Evolutionary conservation across 2,329 filamentous ascomycete genomes (phyloP).

Genomic region (Dactylonectria estremocensis): DNA sequence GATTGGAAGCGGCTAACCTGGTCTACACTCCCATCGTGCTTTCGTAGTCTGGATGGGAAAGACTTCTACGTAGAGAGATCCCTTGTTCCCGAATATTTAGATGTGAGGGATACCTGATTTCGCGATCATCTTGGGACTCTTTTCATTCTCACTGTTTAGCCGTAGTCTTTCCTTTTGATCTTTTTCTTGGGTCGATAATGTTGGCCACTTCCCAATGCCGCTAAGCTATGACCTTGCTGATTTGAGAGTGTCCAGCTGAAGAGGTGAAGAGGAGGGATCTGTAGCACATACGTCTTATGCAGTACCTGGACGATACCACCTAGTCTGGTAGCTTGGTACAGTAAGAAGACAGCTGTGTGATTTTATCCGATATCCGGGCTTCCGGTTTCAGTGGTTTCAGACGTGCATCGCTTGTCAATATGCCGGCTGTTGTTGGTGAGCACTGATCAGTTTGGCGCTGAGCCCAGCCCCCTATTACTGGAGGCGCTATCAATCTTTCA

Average conservation of each 20-base stretch:
- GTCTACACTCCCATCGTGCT: neutral
- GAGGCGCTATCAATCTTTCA: conserved; percentile 16
- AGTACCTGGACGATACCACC: neutral
- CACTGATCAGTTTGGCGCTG: neutral
- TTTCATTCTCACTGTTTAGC: no score
- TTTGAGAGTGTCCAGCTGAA: neutral
- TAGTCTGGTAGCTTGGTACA: neutral
- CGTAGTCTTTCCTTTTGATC: no score
- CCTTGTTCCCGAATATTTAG: no score
- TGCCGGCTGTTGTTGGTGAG: neutral
- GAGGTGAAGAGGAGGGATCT: neutral
- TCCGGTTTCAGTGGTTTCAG: neutral
- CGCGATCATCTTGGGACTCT: no score
- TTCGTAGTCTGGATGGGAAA: no score
- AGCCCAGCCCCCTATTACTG: conserved; percentile 7
- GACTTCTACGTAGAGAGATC: no score
- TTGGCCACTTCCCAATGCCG: neutral
- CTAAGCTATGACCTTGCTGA: no score
- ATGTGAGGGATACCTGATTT: no score
- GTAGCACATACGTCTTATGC: no score
- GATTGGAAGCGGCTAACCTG: conserved; percentile 21
- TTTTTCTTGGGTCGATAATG: no score
- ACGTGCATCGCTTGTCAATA: neutral
- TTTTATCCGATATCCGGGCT: neutral
- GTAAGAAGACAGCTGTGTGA: neutral